Percentiles rank a stretch among this genome's conserved stretches.
Evolutionary conservation across 2,329 filamentous ascomycete species (phyloP).

Genomic region (Sporothrix curviconia): DNA sequence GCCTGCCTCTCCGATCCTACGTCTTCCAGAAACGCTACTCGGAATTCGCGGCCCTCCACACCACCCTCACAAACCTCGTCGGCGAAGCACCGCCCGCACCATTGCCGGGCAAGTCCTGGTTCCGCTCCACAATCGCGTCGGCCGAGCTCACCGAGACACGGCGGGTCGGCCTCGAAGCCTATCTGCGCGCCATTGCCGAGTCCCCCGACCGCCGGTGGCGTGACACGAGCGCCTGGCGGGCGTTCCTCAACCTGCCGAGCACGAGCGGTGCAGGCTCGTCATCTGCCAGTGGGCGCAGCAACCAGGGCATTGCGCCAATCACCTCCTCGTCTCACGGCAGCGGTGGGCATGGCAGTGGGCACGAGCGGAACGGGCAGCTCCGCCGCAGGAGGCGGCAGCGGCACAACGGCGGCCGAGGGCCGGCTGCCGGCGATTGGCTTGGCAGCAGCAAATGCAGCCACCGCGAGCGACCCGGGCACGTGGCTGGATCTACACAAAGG

Average conservation of each 20-base stretch:
- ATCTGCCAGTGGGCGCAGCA: slow-evolving; percentile 17
- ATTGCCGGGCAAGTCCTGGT: slow-evolving; percentile 70
- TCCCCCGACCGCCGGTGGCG: slow-evolving; percentile 71
- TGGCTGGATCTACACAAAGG: slow-evolving; percentile 72
- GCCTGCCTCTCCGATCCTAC: slow-evolving; percentile 68
- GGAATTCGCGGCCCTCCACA: slow-evolving; percentile 65
- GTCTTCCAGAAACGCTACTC: slow-evolving; percentile 77
- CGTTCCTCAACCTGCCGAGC: slow-evolving; percentile 63
- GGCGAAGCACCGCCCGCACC: slow-evolving; percentile 58
- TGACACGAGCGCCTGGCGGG: slow-evolving; percentile 63
- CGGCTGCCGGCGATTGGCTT: slow-evolving; percentile 30
- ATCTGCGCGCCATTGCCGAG: slow-evolving; percentile 65
- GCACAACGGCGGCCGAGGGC: slow-evolving; percentile 30
- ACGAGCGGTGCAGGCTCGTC: slow-evolving; percentile 15
- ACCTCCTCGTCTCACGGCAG: no score
- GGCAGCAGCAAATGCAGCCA: slow-evolving; percentile 34
- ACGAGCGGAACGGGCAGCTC: neutral
- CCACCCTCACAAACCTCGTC: slow-evolving; percentile 51
- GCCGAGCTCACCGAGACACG: slow-evolving; percentile 64
- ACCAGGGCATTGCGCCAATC: neutral
- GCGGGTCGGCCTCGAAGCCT: slow-evolving; percentile 61
- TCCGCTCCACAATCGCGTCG: slow-evolving; percentile 64
- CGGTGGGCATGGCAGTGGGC: slow-evolving; percentile 16
- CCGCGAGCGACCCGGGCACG: slow-evolving; percentile 54
- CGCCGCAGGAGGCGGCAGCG: slow-evolving; percentile 22